Percentiles rank a stretch among this genome's conserved stretches.
Conservation (phyloP, 1,284 basidiomycete genomes). For the Marasmius fiardii region DNA sequence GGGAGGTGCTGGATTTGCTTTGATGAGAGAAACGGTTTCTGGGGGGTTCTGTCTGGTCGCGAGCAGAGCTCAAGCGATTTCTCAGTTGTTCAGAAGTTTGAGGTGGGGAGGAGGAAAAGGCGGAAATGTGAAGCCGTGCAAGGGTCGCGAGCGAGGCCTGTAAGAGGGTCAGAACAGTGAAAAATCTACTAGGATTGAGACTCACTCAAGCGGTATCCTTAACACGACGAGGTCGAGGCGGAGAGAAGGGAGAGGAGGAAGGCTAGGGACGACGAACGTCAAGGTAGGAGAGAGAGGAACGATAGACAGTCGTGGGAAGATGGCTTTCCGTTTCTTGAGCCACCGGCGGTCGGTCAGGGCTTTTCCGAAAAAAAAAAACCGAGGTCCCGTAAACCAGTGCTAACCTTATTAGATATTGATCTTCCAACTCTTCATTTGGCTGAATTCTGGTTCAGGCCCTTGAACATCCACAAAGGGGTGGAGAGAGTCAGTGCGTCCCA, state of each 20-base stretch:
- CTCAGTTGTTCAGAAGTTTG: conserved; percentile 12
- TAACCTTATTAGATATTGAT: too few relatives aligned
- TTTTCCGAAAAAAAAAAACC: too few relatives aligned
- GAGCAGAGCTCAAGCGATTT: conserved; percentile 72
- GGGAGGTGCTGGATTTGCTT: conserved; percentile 26
- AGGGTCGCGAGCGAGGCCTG: conserved; percentile 89
- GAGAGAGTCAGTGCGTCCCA: too few relatives aligned
- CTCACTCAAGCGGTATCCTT: conserved; percentile 81
- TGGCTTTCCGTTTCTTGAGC: neutral
- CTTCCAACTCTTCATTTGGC: too few relatives aligned
- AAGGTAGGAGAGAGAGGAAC: conserved; percentile 12
- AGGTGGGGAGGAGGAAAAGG: conserved; percentile 14
- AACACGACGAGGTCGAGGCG: conserved; percentile 50
- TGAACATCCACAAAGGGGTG: too few relatives aligned
- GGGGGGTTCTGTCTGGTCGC: conserved; percentile 32
- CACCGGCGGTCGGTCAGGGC: too few relatives aligned
- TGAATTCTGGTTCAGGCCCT: too few relatives aligned
- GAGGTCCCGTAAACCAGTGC: too few relatives aligned
- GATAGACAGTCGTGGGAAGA: neutral
- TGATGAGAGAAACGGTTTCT: conserved; percentile 28
- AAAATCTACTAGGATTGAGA: conserved; percentile 12
- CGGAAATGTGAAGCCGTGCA: conserved; percentile 70
- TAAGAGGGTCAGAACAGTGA: neutral
- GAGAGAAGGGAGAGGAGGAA: conserved; percentile 32
- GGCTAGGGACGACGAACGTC: conserved; percentile 15